Conservation (phyloP, 129 eudicot species). For the Pulicaria dysenterica region DNA sequence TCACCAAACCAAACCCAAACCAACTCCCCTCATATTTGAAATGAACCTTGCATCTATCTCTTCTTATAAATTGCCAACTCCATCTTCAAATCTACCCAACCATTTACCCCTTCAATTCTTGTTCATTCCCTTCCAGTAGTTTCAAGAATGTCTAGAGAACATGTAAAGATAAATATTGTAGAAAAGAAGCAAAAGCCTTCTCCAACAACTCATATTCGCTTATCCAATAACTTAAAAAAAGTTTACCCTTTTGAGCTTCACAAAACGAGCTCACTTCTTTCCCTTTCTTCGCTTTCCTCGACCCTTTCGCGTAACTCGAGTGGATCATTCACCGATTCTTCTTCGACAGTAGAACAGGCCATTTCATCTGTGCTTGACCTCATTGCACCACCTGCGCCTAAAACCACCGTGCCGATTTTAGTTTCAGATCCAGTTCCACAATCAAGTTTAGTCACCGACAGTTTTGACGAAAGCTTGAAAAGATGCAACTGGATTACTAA, state of each 20-base stretch:
- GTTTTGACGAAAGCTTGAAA: conserved; percentile 46
- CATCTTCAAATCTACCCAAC: conserved; percentile 29
- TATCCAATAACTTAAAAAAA: conserved; percentile 61
- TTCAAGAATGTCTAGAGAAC: conserved; percentile 59
- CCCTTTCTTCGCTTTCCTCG: conserved; percentile 67
- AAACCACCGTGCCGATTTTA: neutral
- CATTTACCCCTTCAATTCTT: conserved; percentile 14
- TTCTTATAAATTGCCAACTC: conserved; percentile 15
- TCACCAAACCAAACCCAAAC: conserved; percentile 29
- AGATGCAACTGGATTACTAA: conserved; percentile 88
- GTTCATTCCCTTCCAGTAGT: neutral
- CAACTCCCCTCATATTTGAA: conserved; percentile 2
- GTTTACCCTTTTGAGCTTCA: conserved; percentile 60
- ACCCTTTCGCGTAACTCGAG: conserved; percentile 57
- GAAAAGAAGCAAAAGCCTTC: conserved; percentile 44
- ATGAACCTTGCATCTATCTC: neutral
- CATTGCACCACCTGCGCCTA: conserved; percentile 37
- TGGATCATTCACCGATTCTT: conserved; percentile 53
- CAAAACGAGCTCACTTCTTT: conserved; percentile 56
- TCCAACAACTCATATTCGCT: conserved; percentile 34
- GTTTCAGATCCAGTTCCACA: conserved; percentile 30
- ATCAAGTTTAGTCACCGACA: conserved; percentile 19
- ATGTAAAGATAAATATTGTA: conserved; percentile 29
- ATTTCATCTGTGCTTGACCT: conserved; percentile 54
- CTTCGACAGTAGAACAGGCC: conserved; percentile 56